Evolutionary conservation across 2,329 filamentous ascomycete species (phyloP).

Genomic region (Sclerotinia sclerotiorum): DNA sequence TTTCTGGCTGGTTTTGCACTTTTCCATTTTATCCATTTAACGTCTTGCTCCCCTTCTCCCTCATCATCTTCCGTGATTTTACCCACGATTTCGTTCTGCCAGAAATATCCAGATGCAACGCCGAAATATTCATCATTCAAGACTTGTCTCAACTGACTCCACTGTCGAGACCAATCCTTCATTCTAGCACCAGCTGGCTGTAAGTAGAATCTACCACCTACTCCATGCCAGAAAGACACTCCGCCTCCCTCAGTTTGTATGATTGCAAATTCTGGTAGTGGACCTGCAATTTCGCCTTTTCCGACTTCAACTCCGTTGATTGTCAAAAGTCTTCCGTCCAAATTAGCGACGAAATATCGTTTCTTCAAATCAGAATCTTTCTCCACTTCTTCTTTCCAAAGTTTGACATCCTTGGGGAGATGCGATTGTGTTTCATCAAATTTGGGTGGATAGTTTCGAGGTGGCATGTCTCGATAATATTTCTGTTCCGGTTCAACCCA

Average conservation of each 20-base stretch:
- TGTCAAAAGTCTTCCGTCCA: slow-evolving; percentile 32
- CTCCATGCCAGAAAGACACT: slow-evolving; percentile 37
- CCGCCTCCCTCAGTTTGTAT: slow-evolving; percentile 36
- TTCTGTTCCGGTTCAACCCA: slow-evolving; percentile 32
- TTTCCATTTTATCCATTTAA: slow-evolving; percentile 19
- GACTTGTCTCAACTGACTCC: slow-evolving; percentile 28
- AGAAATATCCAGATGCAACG: slow-evolving; percentile 30
- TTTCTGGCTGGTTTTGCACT: neutral
- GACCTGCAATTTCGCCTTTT: slow-evolving; percentile 37
- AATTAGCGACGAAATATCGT: slow-evolving; percentile 37
- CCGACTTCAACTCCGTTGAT: slow-evolving; percentile 37
- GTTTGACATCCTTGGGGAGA: slow-evolving; percentile 28
- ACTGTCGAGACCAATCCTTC: slow-evolving; percentile 21
- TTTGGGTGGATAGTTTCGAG: slow-evolving; percentile 29
- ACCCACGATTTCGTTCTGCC: slow-evolving; percentile 30
- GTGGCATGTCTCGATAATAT: slow-evolving; percentile 28
- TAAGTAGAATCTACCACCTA: slow-evolving; percentile 29
- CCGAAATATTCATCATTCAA: slow-evolving; percentile 14
- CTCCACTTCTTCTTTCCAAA: slow-evolving; percentile 31
- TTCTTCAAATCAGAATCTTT: slow-evolving; percentile 28
- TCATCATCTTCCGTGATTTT: slow-evolving; percentile 20
- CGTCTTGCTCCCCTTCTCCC: slow-evolving; percentile 19
- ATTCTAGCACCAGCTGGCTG: slow-evolving; percentile 13
- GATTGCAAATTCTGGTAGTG: slow-evolving; percentile 37
- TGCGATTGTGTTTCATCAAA: slow-evolving; percentile 3